Base-by-base conservation (phyloP, 1,139 yeast species). In the Ogataea hybrid region DNA sequence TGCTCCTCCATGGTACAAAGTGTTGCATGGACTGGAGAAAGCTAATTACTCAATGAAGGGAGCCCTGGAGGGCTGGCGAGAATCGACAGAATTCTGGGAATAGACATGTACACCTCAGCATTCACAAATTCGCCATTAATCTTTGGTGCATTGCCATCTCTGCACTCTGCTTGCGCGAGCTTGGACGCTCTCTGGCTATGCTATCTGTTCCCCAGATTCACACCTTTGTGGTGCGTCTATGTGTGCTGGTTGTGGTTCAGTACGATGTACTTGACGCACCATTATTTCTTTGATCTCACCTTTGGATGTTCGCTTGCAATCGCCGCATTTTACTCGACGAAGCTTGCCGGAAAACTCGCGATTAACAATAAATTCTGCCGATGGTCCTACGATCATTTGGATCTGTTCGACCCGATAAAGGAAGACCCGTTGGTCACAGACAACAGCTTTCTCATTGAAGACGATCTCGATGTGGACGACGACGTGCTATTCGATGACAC, bases 1-100 rank as follows among this genome's bases (percentile, higher is more conserved):
- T 34, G 96, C 97, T 46, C 95, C 98, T 28, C 98, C 98, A 28
- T 90, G 98, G 98, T 90, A 92, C 62, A 87, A 88, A 62, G 78
- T 77, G 50, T 64, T 81, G 41, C 81, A 90, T 60, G 96, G 96
- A 1, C 74, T 88, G 50, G 79, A 80, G 48, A 92, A 96, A 14
- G 97, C 97, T 9, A 77, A 87, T 63, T 90, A 92, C 62, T 71
- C 82, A 41, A 89, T 90, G 95, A 72, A 72, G 35, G 97, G 16
- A 83, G 94, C 4, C 96, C 97, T 3, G 98, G 97, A 53, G 98
- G 97, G 0, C 75, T 90, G 52, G 92, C 81, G 15, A 76, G 97
- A 56, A 87, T 92, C 49, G 98, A 90, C 63, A 64, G 70, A 43
- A 63, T 90, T 39, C 68, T 92, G 43, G 95, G 96, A 6, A 63